Percentiles rank a stretch among this genome's conserved stretches.
Conservation (phyloP, 139 green algal species). For the Tetradesmus obliquus region DNA sequence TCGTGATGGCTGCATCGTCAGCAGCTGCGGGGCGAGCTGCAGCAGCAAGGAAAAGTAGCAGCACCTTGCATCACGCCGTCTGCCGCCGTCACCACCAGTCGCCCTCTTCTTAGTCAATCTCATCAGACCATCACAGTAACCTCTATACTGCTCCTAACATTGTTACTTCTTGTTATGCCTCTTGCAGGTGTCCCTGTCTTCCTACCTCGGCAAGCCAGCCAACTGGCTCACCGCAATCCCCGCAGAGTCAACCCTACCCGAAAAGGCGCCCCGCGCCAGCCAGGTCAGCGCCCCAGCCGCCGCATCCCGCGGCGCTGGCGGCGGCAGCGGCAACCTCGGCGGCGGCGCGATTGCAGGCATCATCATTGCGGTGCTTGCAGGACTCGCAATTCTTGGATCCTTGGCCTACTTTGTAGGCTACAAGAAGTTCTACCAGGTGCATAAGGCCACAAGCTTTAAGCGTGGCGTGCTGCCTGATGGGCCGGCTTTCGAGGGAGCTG, state of each 20-base stretch:
- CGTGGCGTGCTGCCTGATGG: conserved; percentile 7
- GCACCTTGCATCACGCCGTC: no score
- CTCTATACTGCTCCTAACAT: background rate
- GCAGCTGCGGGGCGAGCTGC: no score
- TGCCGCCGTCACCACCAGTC: no score
- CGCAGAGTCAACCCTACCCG: background rate
- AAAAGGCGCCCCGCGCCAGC: background rate
- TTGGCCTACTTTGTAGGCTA: conserved; percentile 42
- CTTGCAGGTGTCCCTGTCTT: background rate
- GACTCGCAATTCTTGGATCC: conserved; percentile 5
- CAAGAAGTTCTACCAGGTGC: conserved; percentile 19
- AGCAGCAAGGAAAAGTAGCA: no score
- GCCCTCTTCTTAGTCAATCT: no score
- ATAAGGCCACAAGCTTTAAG: conserved; percentile 32
- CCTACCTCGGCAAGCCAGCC: background rate
- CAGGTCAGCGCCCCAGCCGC: background rate
- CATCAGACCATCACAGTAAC: no score
- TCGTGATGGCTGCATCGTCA: no score
- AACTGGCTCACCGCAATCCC: background rate
- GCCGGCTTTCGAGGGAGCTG: conserved; percentile 3
- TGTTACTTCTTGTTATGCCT: background rate
- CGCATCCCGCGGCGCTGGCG: background rate
- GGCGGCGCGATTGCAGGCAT: conserved; percentile 36
- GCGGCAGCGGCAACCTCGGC: background rate
- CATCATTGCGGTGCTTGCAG: conserved; percentile 35